Conservation (phyloP, 306 rosid species). For the Cicer judaicum region DNA sequence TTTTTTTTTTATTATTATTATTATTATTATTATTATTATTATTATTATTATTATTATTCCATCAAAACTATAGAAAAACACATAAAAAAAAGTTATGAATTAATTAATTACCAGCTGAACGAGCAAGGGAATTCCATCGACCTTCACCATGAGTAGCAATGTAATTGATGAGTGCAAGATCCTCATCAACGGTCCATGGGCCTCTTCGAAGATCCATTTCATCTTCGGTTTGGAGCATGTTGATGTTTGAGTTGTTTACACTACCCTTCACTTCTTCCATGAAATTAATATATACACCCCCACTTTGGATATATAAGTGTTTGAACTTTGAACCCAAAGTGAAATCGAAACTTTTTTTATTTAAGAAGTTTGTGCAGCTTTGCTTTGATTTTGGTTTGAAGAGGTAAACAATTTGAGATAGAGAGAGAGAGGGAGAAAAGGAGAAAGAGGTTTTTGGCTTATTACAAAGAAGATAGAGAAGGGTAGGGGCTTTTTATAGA, state of each 20-base stretch:
- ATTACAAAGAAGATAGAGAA: constrained; percentile 58
- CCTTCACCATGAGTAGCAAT: constrained; percentile 92
- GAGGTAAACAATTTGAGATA: constrained; percentile 32
- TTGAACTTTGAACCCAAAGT: constrained; percentile 28
- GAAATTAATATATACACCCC: background rate
- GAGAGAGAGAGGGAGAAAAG: constrained; percentile 39
- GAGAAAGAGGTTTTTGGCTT: constrained; percentile 49
- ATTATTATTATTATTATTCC: background rate
- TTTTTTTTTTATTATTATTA: too few relatives aligned
- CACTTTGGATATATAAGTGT: constrained; percentile 20
- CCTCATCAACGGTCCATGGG: constrained; percentile 93
- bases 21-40: too few relatives aligned
- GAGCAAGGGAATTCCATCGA: constrained; percentile 92
- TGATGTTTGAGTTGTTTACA: constrained; percentile 34
- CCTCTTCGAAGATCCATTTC: constrained; percentile 78
- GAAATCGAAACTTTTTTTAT: constrained; percentile 12
- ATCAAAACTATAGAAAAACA: background rate
- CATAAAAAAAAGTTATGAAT: background rate
- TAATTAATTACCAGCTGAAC: constrained; percentile 57
- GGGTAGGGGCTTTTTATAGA: constrained; percentile 70
- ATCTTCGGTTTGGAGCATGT: constrained; percentile 48
- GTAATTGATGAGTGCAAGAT: constrained; percentile 82
- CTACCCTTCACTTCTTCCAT: constrained; percentile 69
- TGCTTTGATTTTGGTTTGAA: constrained; percentile 25
- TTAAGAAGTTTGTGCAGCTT: background rate